Conservation (phyloP, 306 rosid genomes). For the Cicer arietinum region DNA sequence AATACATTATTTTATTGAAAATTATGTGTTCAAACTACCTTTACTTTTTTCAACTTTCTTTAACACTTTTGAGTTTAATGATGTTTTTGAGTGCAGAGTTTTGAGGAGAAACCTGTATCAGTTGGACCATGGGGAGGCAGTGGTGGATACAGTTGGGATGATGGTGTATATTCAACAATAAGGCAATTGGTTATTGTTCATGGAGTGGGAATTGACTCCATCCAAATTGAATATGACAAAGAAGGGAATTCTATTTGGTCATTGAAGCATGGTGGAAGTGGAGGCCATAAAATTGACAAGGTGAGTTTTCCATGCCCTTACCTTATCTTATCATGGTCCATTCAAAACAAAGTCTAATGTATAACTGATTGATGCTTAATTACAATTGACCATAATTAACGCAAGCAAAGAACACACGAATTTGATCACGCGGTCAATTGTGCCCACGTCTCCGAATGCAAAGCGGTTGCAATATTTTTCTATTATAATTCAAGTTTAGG, state of each 20-base stretch:
- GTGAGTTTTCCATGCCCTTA: slow-evolving; percentile 35
- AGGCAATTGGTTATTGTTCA: slow-evolving; percentile 74
- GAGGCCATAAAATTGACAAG: slow-evolving; percentile 67
- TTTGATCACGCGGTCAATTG: no score
- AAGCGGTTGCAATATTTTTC: no score
- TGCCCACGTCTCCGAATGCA: no score
- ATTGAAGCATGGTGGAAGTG: slow-evolving; percentile 78
- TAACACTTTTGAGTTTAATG: slow-evolving; percentile 37
- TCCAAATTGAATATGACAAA: slow-evolving; percentile 73
- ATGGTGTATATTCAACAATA: slow-evolving; percentile 64
- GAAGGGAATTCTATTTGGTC: slow-evolving; percentile 73
- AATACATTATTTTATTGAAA: background rate
- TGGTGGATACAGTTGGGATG: slow-evolving; percentile 70
- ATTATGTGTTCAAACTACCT: background rate
- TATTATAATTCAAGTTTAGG: no score
- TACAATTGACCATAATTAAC: no score
- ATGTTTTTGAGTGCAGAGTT: slow-evolving; percentile 50
- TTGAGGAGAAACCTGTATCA: slow-evolving; percentile 50
- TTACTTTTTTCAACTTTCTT: background rate
- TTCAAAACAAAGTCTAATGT: background rate
- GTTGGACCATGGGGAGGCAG: slow-evolving; percentile 87
- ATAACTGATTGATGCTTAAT: no score
- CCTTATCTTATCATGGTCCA: background rate
- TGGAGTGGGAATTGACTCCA: slow-evolving; percentile 75
- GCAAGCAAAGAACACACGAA: no score